phyloP scores from a whole-genome alignment of 768 basidiomycete species.

The Pleurotus citrinopileatus region DNA sequence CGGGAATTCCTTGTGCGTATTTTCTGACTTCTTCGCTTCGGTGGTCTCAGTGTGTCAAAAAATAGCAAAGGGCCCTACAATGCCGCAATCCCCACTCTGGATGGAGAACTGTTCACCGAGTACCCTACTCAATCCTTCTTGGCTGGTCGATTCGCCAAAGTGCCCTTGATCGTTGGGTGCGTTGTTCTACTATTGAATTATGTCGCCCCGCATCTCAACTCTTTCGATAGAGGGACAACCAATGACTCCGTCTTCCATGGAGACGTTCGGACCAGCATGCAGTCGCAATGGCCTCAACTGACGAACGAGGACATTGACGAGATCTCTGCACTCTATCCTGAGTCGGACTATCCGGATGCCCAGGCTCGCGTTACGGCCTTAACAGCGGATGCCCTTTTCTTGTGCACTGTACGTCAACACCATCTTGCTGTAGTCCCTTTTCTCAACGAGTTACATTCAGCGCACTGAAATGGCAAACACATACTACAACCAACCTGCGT shows the following conservation, averaged over 20 bases:
- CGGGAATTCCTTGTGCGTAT: constrained; percentile 38
- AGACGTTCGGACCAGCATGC: neutral
- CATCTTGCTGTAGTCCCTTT: neutral
- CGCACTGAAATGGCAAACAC: constrained; percentile 45
- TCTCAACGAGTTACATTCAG: neutral
- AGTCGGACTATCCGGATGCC: neutral
- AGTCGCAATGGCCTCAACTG: neutral
- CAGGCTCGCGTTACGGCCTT: neutral
- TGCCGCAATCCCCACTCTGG: constrained; percentile 48
- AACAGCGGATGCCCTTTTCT: neutral
- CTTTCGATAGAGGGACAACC: constrained; percentile 15
- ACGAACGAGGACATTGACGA: neutral
- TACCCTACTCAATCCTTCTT: constrained; percentile 45
- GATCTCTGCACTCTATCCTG: neutral
- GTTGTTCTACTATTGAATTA: constrained; percentile 13
- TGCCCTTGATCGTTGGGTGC: constrained; percentile 60
- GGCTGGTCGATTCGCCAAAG: constrained; percentile 40
- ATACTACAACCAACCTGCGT: constrained; percentile 29
- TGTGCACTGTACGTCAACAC: neutral
- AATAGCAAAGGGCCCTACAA: constrained; percentile 28
- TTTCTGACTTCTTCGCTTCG: neutral
- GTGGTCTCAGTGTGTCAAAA: neutral
- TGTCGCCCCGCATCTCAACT: constrained; percentile 35
- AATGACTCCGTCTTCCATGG: neutral
- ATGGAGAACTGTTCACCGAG: constrained; percentile 47